Base-by-base conservation (phyloP, 2,329 filamentous ascomycete genomes). In the Fulvia fulva region DNA sequence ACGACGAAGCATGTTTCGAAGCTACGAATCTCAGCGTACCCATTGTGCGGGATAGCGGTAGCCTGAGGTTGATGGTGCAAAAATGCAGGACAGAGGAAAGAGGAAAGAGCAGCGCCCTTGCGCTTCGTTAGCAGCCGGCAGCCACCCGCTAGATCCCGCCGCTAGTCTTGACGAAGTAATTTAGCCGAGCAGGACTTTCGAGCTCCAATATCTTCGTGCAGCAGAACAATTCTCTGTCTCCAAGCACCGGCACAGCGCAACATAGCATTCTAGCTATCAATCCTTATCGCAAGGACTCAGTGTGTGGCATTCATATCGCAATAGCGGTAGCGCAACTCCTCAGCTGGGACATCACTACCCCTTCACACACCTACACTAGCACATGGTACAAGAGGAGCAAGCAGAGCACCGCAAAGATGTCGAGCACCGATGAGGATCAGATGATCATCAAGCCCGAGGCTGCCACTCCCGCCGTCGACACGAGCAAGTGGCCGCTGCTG, bases 391-490 rank as follows among this genome's bases (percentile, higher is more conserved):
- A 30, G 56, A 53, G 34, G 51, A 43, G 16, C 32, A 11, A 12
- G 51, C 51, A 25, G 51, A 49, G 52, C 51, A 57, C 69, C 56
- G 68, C 70, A 23, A 70, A 68, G 64, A 52, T 65, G 60, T 37
- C 62, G 25, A 51, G 65, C 14, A 41, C 14, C 25, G 65, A 60
- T 19, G 87, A 89, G 73, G 83, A 84, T 70, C 88, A 93, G 71
- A 90, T 90, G 76, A 83, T 84, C 76, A 97, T 99, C 81, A 96
- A 97, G 86, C 94, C 94, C 57, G 87, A 95, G 81, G 87, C 89
- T 70, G 81, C 84, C 67, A 86, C 87, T 70, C 89, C 91, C 67
- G 80, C 85, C 60, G 81, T 95, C 70, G 87, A 95, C 78, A 95
- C 90, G 68, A 92, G 88, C 80, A 84, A 87, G 75, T 97, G 91